Percentiles rank a stretch among this genome's conserved stretches.
Evolutionary conservation across 176 grass and related monocot genomes (phyloP).

Genomic region (Rhynchospora breviuscula): DNA sequence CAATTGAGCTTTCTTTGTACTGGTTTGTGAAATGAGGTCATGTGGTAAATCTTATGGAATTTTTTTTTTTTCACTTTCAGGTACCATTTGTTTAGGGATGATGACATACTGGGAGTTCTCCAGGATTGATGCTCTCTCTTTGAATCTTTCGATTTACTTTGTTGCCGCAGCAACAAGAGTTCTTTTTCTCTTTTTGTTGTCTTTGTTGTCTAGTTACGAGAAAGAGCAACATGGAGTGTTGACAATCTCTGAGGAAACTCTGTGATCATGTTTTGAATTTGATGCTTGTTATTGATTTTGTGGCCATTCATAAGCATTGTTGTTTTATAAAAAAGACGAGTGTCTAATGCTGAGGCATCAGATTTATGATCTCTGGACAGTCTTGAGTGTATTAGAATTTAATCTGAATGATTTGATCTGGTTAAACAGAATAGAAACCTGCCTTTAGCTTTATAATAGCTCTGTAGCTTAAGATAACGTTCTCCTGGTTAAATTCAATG

Average conservation of each 20-base stretch:
- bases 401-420: background rate
- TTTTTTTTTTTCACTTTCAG: background rate
- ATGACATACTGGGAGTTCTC: constrained; percentile 21
- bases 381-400: background rate
- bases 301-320: background rate
- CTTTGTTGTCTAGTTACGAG: background rate
- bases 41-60: background rate
- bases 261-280: background rate
- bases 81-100: constrained; percentile 27
- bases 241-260: constrained; percentile 10
- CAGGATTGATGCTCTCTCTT: background rate
- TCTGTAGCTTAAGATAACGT: too few relatives aligned
- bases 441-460: background rate
- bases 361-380: background rate
- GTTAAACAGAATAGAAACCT: background rate
- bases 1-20: background rate
- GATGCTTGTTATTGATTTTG: background rate
- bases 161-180: background rate
- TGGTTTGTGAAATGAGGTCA: background rate
- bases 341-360: background rate
- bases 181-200: background rate
- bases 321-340: background rate
- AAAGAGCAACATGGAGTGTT: background rate
- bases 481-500: too few relatives aligned
- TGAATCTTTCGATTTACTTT: background rate